phyloP scores from a whole-genome alignment of 2,329 filamentous ascomycete species.

The Beauveria pseudobassiana region DNA sequence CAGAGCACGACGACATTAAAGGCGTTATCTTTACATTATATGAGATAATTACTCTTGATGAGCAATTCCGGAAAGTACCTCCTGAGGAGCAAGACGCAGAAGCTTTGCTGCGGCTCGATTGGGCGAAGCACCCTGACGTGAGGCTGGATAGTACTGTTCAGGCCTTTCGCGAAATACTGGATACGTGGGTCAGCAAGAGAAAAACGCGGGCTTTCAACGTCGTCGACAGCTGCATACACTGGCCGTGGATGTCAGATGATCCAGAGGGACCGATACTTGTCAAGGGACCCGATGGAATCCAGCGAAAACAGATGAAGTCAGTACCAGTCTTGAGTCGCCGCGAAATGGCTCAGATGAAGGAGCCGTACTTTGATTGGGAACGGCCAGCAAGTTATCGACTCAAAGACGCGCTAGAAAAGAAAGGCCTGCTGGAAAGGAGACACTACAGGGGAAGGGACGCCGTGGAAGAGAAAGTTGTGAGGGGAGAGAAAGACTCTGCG shows the following conservation, averaged over 20 bases:
- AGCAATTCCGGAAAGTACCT: constrained; percentile 16
- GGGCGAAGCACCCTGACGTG: constrained; percentile 25
- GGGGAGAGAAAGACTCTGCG: no score
- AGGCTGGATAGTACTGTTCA: constrained; percentile 23
- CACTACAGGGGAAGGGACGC: no score
- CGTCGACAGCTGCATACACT: constrained; percentile 10
- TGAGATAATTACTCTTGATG: constrained; percentile 29
- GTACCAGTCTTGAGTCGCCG: not conserved
- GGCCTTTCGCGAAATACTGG: constrained; percentile 9
- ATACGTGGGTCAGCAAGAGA: constrained; percentile 19
- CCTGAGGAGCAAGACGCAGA: constrained; percentile 20
- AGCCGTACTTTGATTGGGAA: constrained; percentile 3
- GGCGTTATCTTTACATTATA: constrained; percentile 29
- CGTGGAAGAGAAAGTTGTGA: no score
- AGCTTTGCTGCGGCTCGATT: constrained; percentile 16
- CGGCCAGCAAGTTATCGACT: constrained; percentile 8
- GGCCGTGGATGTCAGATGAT: constrained; percentile 14
- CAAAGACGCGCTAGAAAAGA: not conserved
- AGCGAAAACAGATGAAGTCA: not conserved
- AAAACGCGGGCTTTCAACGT: constrained; percentile 4
- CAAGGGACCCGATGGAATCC: not conserved
- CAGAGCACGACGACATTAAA: constrained; percentile 25
- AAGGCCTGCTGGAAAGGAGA: not conserved
- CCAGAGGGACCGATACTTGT: constrained; percentile 7
- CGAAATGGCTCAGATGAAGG: constrained; percentile 1